Evolutionary conservation across 2,329 filamentous ascomycete species (phyloP), one percentile per base, ranked within the genome.

Genomic region (Fusarium mangiferae): DNA sequence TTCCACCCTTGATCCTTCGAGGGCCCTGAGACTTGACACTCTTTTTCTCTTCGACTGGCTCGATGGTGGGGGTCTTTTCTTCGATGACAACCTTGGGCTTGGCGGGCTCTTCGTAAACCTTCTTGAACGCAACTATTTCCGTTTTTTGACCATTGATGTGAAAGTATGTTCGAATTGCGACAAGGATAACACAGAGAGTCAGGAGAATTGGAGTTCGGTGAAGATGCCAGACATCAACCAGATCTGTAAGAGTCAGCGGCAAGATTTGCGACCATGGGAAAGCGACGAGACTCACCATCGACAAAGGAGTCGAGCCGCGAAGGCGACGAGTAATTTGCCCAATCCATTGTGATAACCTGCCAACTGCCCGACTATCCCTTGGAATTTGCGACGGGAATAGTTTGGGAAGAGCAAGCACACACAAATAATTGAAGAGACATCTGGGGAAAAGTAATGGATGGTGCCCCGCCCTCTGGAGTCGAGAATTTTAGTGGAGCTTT

Each of bases 1-100:
- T 11, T 14, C 83, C 82, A n/a, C 84, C 84, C 70, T 87, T 87
- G 67, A 88, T 87, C 61, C 86, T 83, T 67, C 83, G 82, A 7
- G 89, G 88, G 2, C 86, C 88, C 41, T 78, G 80, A 3, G 82
- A 70, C 67, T 82, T 81, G 46, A 72, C 70, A 33, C 74, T 59
- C 55, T 78, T 62, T 79, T 84, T 80, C 38, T 73, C 72, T 17
- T 76, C 69, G 26, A 81, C 56, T 42, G 54, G 36, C 38, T 76
- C 73, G 49, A 73, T 55, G 52, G 41, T 45, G 30, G 72, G 56
- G 58, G 56, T 77, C 74, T 77, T 73, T 56, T 68, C 61, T 49
- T 73, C 64, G 51, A 59, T 41, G 24, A 45, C 52, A 28, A 56
- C 46, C 38, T 64, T 68, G 28, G 72, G 51, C 26, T 66, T 66